These are phyloP conservation scores for Phycomyces nitens DNA, from an alignment of 192 early-diverging fungal species.

Conservation along the genomic window DNA sequence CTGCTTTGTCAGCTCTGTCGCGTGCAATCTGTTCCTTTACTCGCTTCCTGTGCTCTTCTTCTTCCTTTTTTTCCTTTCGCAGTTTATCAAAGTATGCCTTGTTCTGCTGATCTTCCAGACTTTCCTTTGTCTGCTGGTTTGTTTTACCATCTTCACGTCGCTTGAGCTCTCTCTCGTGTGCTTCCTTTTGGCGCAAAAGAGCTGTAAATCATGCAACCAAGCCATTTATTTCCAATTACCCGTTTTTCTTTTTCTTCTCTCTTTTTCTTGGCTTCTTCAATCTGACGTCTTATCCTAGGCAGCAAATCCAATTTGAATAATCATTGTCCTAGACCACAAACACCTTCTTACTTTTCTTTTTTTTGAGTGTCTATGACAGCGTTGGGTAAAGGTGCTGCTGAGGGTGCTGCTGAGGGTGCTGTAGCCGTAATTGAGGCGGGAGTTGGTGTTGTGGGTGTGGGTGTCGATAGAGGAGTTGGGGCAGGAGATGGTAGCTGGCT, in stretches of 20 bases:
- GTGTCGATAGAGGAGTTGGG: no score
- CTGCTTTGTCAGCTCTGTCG: constrained; percentile 18
- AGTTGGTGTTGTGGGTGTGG: no score
- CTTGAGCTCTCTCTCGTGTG: constrained; percentile 21
- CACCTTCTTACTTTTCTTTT: constrained; percentile 7
- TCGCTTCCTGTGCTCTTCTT: constrained; percentile 24
- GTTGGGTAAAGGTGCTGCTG: no score
- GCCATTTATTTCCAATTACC: constrained; percentile 8
- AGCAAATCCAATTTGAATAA: not conserved
- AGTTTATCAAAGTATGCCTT: constrained; percentile 26
- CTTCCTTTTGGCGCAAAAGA: not conserved
- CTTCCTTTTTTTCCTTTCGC: constrained; percentile 22
- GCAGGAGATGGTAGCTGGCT: no score
- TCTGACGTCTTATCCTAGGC: constrained; percentile 10
- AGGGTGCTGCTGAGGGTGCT: no score
- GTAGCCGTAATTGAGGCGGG: no score
- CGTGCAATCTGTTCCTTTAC: constrained; percentile 31
- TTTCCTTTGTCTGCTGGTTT: constrained; percentile 11
- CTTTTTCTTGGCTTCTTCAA: constrained; percentile 12
- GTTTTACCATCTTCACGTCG: constrained; percentile 25
- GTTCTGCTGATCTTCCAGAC: constrained; percentile 16
- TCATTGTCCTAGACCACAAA: not conserved
- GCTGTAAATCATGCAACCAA: not conserved
- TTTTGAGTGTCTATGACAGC: not conserved
- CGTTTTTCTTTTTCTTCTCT: constrained; percentile 14